Evolutionary conservation across 2,329 filamentous ascomycete species (phyloP), one percentile per base, ranked within the genome.

Genomic region (Tolypocladium tundrense): DNA sequence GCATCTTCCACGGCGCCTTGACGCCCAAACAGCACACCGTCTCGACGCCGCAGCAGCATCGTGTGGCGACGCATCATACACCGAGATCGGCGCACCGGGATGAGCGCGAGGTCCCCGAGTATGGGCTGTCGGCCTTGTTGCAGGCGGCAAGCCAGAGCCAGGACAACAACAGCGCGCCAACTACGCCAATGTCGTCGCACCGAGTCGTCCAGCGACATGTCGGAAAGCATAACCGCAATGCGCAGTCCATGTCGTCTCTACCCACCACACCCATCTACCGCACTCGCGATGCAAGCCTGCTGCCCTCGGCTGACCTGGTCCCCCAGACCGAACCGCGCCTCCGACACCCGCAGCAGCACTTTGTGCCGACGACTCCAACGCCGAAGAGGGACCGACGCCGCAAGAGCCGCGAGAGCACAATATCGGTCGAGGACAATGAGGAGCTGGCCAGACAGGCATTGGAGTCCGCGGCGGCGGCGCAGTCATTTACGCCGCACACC

Each of bases 161-260:
- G 56, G 66, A 65, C 56, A 86, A 86, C 65, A 84, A 83, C 62
- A 91, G 87, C 64, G 86, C 88, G 1, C 87, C 88, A 1, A 85
- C 88, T 0, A 92, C 88, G 0, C 88, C 89, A 0, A 75, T 78
- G 31, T 68, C 75, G 7, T 70, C 70, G 39, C 73, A 73, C 70
- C 80, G 74, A 58, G 74, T 70, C 62, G 75, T 69, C 33, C 76
- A 70, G 60, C 79, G 73, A 70, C 80, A 76, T 67, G 79, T 70
- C 59, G 75, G 81, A 57, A 84, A 83, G 58, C 91, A 96, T 69
- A 83, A 81, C 21, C 85, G 91, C 63, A 89, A 87, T 59, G 84
- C 86, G 37, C 90, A 95, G 69, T 94, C 90, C 51, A 78, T 96
- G 70, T 95, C 91, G 0, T 94, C 91, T 1, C 77, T 96, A 6